A percentile compares a stretch with the other conserved stretches of the same genome.
Evolutionary conservation across 2,329 filamentous ascomycete genomes (phyloP).

Genomic region (Sarocladiaceae sp.): DNA sequence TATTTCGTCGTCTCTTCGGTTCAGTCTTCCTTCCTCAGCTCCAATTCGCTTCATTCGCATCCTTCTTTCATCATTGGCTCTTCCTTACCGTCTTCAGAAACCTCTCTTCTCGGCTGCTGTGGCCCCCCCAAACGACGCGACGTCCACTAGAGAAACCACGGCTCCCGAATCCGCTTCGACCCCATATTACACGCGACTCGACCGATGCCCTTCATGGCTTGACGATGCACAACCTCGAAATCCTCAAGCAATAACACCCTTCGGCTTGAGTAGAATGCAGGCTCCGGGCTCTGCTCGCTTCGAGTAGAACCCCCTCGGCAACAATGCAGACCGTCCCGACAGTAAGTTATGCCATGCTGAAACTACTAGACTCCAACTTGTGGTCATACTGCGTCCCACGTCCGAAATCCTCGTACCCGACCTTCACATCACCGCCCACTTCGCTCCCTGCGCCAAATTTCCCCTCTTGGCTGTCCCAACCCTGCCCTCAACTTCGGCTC

Average conservation of each 20-base stretch:
- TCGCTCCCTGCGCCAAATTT: not conserved
- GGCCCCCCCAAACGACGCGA: conserved; percentile 2
- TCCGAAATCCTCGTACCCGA: conserved; percentile 4
- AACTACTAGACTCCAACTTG: not conserved
- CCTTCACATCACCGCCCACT: conserved; percentile 4
- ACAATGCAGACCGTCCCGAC: conserved; percentile 50
- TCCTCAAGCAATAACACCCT: conserved; percentile 20
- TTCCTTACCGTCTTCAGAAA: not conserved
- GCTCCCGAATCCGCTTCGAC: conserved; percentile 1
- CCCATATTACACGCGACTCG: not conserved
- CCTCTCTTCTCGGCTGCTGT: not conserved
- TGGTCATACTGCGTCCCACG: not conserved
- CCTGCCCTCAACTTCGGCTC: not conserved
- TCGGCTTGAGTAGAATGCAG: conserved; percentile 28
- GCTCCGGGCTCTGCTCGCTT: conserved; percentile 27
- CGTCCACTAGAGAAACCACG: not conserved
- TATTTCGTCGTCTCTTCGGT: not conserved
- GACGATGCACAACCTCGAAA: conserved; percentile 19
- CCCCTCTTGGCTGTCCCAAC: too few relatives aligned
- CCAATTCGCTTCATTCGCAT: conserved; percentile 1
- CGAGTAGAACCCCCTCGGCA: conserved; percentile 33
- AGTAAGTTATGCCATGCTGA: conserved; percentile 29
- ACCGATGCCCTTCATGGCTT: conserved; percentile 11
- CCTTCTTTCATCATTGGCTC: not conserved
- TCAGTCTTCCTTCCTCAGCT: conserved; percentile 1